phyloP scores from a whole-genome alignment of 2,329 filamentous ascomycete species.

The Alternaria consortialis region DNA sequence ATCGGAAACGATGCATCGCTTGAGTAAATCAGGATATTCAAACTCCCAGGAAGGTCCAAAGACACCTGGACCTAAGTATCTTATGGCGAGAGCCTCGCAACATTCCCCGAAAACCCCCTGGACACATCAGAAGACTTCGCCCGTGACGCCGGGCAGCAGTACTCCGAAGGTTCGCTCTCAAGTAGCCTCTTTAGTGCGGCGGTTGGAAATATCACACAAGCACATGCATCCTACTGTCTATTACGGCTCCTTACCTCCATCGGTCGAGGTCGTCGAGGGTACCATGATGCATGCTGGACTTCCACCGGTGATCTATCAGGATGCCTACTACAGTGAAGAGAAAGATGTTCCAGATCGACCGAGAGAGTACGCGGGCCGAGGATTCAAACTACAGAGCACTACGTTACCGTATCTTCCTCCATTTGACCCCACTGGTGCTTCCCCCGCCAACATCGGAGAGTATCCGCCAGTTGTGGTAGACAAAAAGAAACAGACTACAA shows the following conservation, averaged over 20 bases:
- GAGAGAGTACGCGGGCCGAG: conserved; percentile 86
- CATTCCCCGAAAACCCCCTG: conserved; percentile 43
- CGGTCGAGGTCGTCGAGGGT: conserved; percentile 57
- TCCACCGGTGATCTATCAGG: conserved; percentile 79
- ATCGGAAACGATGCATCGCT: conserved; percentile 67
- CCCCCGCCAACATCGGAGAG: conserved; percentile 64
- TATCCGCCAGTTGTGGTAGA: conserved; percentile 60
- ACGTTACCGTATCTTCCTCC: conserved; percentile 80
- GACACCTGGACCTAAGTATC: conserved; percentile 37
- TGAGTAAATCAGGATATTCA: conserved; percentile 72
- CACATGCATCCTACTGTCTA: conserved; percentile 39
- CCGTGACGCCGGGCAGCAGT: conserved; percentile 24
- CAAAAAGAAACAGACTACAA: conserved; percentile 60
- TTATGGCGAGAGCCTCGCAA: conserved; percentile 22
- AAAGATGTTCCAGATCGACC: conserved; percentile 79
- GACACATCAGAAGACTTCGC: conserved; percentile 43
- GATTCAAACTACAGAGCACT: conserved; percentile 79
- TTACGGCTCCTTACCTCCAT: conserved; percentile 54
- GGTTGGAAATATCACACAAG: conserved; percentile 29
- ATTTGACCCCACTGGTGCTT: conserved; percentile 73
- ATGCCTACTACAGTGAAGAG: conserved; percentile 85
- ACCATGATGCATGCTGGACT: conserved; percentile 67
- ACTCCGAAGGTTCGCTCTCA: conserved; percentile 27
- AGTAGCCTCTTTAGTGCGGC: conserved; percentile 26
- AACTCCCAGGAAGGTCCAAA: conserved; percentile 51